A percentile compares a stretch with the other conserved stretches of the same genome.
phyloP scores from a whole-genome alignment of 2,329 filamentous ascomycete species.

The Nannizziopsis arthrosporioides region DNA sequence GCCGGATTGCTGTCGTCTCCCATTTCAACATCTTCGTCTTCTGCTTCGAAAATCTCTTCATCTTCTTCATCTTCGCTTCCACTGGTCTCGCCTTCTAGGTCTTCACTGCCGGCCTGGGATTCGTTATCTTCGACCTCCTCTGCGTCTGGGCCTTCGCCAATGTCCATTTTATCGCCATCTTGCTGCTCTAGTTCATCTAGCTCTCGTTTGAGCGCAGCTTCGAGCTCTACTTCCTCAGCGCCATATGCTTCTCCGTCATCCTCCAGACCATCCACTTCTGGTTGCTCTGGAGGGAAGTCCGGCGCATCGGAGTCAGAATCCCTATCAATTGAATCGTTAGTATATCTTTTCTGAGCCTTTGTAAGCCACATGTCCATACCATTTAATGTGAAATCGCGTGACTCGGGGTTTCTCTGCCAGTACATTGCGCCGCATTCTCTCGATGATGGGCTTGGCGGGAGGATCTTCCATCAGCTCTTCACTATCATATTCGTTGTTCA shows the following conservation, averaged over 20 bases:
- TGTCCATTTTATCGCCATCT: slow-evolving; percentile 22
- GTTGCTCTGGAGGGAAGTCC: slow-evolving; percentile 94
- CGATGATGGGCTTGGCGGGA: slow-evolving; percentile 80
- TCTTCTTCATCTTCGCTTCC: slow-evolving; percentile 24
- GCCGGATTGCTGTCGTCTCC: slow-evolving; percentile 41
- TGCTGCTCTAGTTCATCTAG: slow-evolving; percentile 39
- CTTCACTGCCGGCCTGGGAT: slow-evolving; percentile 60
- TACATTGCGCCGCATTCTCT: slow-evolving; percentile 83
- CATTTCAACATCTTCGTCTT: slow-evolving; percentile 31
- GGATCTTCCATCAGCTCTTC: slow-evolving; percentile 82
- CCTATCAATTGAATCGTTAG: slow-evolving; percentile 42
- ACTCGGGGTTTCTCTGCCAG: slow-evolving; percentile 95
- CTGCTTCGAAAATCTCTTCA: slow-evolving; percentile 33
- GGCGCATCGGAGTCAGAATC: slow-evolving; percentile 93
- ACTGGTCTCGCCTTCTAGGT: slow-evolving; percentile 38
- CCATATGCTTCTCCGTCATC: slow-evolving; percentile 67
- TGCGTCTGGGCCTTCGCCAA: slow-evolving; percentile 58
- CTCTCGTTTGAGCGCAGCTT: slow-evolving; percentile 38
- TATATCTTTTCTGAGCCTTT: slow-evolving; percentile 12
- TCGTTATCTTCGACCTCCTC: slow-evolving; percentile 57
- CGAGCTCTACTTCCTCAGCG: slow-evolving; percentile 33
- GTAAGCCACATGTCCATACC: slow-evolving; percentile 45
- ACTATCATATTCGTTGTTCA: slow-evolving; percentile 97
- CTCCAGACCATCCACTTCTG: slow-evolving; percentile 74
- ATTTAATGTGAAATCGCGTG: slow-evolving; percentile 96